Base-by-base conservation (phyloP, 192 early-diverging fungal species). In the Backusella tarrabulga region DNA sequence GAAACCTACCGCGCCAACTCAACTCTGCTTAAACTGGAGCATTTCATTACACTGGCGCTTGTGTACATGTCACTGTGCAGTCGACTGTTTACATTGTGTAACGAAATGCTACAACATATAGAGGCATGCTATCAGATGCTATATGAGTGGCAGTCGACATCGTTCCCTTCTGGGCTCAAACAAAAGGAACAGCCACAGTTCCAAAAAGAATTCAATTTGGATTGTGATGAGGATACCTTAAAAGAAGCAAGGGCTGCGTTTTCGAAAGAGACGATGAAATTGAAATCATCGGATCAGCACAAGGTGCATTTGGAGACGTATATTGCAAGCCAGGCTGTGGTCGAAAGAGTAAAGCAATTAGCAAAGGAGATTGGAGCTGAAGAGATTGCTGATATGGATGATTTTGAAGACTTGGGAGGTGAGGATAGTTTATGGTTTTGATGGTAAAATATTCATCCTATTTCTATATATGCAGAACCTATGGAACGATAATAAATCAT, bases 1-100 rank as follows among this genome's bases (percentile, higher is more conserved):
- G 80, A 82, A 29, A 73, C 52, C 3, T 82, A 82, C 40, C 63
- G 78, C 52, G 68, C 74, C 12, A 34, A 79, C 34, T 69, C 73
- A 7, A 79, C 66, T 0, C 17, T 79, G 7, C 40, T 79, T 3
- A 68, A 38, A 75, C n/a, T 79, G 15, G 73, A 79, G 6, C 78
- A 79, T 54, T 79, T 79, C 71, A 46, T 79, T 35, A 75, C 78
- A 6, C 17, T 79, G 23, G 73, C 73, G 1, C 21, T 79, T 4
- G 73, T 69, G 7, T 63, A 79, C 36, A 79, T 79, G 67, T 35
- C 42, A 32, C 32, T 79, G 1, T 70, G 67, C 17, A 71, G 68
- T 66, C 42, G 78, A 26, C 50, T 79, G 1, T 73, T 52, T 54
- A 14, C 17, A 2, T 34, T 79, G 19, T 21, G 50, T 29, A 36